Percentiles rank a stretch among this genome's conserved stretches.
phyloP scores from a whole-genome alignment of 2,329 filamentous ascomycete species.

The Neophaeococcomyces aloes region DNA sequence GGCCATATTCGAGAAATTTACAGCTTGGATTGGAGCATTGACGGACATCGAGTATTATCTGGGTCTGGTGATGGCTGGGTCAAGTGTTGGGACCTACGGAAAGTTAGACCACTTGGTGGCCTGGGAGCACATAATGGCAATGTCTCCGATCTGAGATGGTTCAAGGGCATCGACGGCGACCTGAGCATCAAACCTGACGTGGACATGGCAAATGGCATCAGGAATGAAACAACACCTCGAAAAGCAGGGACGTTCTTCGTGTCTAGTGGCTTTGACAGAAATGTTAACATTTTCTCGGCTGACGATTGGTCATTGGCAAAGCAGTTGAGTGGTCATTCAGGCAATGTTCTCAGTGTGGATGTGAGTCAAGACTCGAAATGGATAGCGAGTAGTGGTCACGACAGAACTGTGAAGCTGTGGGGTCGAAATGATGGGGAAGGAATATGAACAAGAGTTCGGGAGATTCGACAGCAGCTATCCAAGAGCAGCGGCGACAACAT shows the following conservation, averaged over 20 bases:
- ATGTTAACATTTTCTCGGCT: conserved; percentile 88
- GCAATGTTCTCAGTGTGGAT: conserved; percentile 84
- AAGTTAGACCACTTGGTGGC: conserved; percentile 70
- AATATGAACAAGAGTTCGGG: conserved; percentile 13
- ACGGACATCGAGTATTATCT: conserved; percentile 85
- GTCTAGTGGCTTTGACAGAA: conserved; percentile 83
- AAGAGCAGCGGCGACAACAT: too few relatives aligned
- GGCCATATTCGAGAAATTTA: conserved; percentile 90
- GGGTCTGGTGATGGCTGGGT: conserved; percentile 90
- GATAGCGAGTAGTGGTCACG: conserved; percentile 91
- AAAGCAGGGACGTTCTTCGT: conserved; percentile 88
- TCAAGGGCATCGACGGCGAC: conserved; percentile 71
- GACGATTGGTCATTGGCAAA: conserved; percentile 92
- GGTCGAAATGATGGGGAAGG: conserved; percentile 64
- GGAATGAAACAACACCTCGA: conserved; percentile 42
- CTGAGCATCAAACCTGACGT: conserved; percentile 9
- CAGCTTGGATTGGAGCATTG: conserved; percentile 80
- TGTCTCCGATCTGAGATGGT: conserved; percentile 89
- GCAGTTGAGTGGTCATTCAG: conserved; percentile 78
- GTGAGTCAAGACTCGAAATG: conserved; percentile 75
- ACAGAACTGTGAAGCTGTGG: conserved; percentile 94
- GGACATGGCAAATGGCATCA: conserved; percentile 14
- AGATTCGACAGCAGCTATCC: too few relatives aligned
- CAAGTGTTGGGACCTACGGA: conserved; percentile 95
- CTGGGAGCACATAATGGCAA: conserved; percentile 86